Evolutionary conservation across 352 stramenopile species (phyloP).

Genomic region (Phytophthora foliorum): DNA sequence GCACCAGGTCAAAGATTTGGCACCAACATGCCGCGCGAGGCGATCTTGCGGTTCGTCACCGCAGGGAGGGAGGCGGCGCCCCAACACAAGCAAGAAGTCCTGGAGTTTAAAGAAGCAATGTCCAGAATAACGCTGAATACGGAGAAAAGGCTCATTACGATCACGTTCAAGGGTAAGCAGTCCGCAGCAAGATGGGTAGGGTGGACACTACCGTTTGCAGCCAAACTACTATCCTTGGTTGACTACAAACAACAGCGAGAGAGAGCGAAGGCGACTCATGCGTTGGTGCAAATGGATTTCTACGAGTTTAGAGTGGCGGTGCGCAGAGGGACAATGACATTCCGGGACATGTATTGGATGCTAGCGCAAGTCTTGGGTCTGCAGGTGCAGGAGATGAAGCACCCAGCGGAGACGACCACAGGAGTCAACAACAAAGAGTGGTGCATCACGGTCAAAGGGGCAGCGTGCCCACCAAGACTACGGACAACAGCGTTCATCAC

Average conservation of each 20-base stretch:
- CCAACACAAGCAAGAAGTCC: not conserved
- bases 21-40: not conserved
- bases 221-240: not conserved
- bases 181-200: not conserved
- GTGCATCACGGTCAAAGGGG: not conserved
- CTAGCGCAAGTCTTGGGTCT: not conserved
- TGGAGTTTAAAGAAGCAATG: not conserved
- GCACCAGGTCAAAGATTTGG: not conserved
- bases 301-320: not conserved
- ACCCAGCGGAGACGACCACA: not conserved
- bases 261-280: not conserved
- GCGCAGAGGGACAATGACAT: not conserved
- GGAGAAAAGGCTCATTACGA: not conserved
- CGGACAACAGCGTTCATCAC: not conserved
- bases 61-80: not conserved
- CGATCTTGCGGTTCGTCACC: not conserved
- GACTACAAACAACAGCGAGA: constrained; percentile 10
- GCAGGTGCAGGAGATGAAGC: not conserved
- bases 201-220: not conserved
- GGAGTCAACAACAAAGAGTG: not conserved
- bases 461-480: not conserved
- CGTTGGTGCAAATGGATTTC: not conserved
- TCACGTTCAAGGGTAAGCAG: constrained; percentile 2
- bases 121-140: constrained; percentile 4
- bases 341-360: not conserved